A percentile compares a stretch with the other conserved stretches of the same genome.
These are phyloP conservation scores for Irpex sp. DNA, from an alignment of 1,284 basidiomycete species.

Conservation along the genomic window DNA sequence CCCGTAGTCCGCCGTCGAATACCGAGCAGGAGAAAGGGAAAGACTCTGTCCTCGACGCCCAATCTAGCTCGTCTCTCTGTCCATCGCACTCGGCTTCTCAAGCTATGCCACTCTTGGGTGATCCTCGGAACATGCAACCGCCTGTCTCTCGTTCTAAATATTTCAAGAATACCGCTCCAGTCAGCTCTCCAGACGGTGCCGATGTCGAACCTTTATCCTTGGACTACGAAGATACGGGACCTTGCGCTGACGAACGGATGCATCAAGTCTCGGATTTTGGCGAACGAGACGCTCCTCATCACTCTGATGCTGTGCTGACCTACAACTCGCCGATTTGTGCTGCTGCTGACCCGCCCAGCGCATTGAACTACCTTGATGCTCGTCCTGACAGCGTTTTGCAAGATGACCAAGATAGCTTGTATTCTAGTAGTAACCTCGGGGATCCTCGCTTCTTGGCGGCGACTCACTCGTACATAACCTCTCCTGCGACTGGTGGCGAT, in stretches of 20 bases:
- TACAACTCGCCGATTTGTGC: background rate
- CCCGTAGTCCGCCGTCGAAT: background rate
- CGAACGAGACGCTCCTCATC: background rate
- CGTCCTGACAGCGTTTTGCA: background rate
- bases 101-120: background rate
- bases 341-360: background rate
- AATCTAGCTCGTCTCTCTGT: constrained; percentile 33
- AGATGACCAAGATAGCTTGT: background rate
- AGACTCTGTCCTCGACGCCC: background rate
- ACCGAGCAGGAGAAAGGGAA: background rate
- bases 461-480: constrained; percentile 25
- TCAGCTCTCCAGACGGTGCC: no score
- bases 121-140: background rate
- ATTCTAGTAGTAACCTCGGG: background rate
- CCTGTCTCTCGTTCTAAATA: background rate
- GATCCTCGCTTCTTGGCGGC: background rate
- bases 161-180: background rate
- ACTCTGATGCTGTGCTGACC: background rate
- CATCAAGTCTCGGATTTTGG: background rate
- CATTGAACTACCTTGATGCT: background rate
- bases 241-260: background rate
- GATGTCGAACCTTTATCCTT: background rate
- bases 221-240: background rate
- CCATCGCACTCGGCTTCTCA: constrained; percentile 44
- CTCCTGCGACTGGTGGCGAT: background rate